Conservation (phyloP, 2,329 filamentous ascomycete species). For the Penicillium occitanis region DNA sequence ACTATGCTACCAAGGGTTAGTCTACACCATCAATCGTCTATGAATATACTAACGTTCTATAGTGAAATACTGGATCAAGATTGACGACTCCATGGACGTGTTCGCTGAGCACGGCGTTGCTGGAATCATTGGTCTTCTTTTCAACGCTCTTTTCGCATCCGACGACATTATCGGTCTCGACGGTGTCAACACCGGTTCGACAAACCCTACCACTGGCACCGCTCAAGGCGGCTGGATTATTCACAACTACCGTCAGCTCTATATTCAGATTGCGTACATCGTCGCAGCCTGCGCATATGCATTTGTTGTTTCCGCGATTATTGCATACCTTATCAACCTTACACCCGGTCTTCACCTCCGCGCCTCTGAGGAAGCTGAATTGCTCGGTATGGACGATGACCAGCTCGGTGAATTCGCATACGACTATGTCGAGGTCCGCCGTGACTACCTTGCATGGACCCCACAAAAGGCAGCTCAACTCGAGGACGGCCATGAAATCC, state of each 20-base stretch:
- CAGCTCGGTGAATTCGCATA: constrained; percentile 54
- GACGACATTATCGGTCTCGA: constrained; percentile 73
- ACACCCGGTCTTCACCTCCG: constrained; percentile 69
- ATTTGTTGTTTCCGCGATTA: constrained; percentile 66
- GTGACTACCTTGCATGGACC: constrained; percentile 54
- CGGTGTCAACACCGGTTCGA: constrained; percentile 56
- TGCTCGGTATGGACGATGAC: constrained; percentile 61
- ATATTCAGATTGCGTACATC: constrained; percentile 69
- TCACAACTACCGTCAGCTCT: constrained; percentile 68
- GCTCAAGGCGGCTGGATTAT: constrained; percentile 67
- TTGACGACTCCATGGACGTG: constrained; percentile 86
- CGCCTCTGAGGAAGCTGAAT: constrained; percentile 65
- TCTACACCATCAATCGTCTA: constrained; percentile 29
- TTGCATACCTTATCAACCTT: constrained; percentile 69
- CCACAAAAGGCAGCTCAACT: constrained; percentile 45
- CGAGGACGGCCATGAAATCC: constrained; percentile 54
- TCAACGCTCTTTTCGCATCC: constrained; percentile 75
- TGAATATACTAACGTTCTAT: constrained; percentile 18
- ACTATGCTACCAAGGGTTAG: constrained; percentile 84
- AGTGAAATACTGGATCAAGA: constrained; percentile 72
- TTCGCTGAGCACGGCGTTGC: constrained; percentile 87
- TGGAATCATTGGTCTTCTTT: constrained; percentile 75
- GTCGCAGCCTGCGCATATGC: constrained; percentile 65
- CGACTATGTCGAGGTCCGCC: constrained; percentile 53
- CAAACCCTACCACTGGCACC: constrained; percentile 39